Evolutionary conservation across 805 yeast species (phyloP), one percentile per base, ranked within the genome.

Genomic region (Komagataella populi): DNA sequence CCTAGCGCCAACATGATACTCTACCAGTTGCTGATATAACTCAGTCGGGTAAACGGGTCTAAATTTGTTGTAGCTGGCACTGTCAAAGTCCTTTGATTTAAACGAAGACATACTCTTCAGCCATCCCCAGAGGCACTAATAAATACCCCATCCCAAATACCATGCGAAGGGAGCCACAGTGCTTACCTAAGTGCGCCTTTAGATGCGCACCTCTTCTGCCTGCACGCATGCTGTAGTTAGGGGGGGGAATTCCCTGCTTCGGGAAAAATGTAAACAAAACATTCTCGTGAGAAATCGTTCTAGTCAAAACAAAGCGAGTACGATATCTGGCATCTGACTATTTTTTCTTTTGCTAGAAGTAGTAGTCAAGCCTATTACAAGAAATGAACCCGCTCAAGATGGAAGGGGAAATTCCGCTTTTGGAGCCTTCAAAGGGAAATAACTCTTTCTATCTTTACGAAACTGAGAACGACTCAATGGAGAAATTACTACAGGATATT

Each of bases 21-120:
- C 52, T 6, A 63, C 47, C 22, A 83, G 55, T 30, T 63, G 60
- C 1, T 70, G 59, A 58, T 72, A 82, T 50, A 84, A 72, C 4
- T 61, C 55, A 3, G 57, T 59, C 0, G 89, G 87, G 57, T 87
- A 87, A 0, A 74, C 64, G 1, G 96, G 96, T 49, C 96, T 68
- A 53, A 78, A 78, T 39, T 66, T 61, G 30, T 73, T 68, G 64
- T 87, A 87, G 22, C 66, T 67, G 5, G 67, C 59, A 1, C 87
- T 71, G 50, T 77, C 66, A 61, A 81, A 85, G 16, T 68, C 62
- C 3, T 64, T 51, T 4, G 74, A 76, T 1, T 87, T 70, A 60
- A 79, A 85, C 1, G 86, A 76, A 0, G 90, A 68, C 91, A 85
- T 85, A n/a, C 12, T 30, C 10, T 10, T 30, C 39, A 30, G 39